Percentiles rank a stretch among this genome's conserved stretches.
phyloP scores from a whole-genome alignment of 2,329 filamentous ascomycete species.

The Sphaceloma murrayae region DNA sequence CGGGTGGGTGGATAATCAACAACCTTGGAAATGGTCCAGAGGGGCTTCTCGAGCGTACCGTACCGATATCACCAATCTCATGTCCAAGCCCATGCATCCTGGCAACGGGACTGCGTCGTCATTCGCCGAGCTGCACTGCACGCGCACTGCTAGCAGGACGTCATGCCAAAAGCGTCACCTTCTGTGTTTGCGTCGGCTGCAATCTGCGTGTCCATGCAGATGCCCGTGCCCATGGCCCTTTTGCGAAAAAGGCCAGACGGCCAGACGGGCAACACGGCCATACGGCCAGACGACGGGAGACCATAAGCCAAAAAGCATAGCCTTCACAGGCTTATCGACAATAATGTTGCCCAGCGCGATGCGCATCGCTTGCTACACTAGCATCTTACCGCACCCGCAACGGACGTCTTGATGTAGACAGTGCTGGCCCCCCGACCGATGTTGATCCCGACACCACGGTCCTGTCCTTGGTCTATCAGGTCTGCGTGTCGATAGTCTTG shows the following conservation, averaged over 20 bases:
- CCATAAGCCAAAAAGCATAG: slow-evolving; percentile 14
- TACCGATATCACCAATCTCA: too few species aligned
- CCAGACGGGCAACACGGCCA: too few species aligned
- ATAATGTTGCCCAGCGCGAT: slow-evolving; percentile 12
- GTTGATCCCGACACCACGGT: slow-evolving; percentile 7
- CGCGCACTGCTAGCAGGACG: too few species aligned
- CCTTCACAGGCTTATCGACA: background rate
- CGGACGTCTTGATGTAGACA: slow-evolving; percentile 1
- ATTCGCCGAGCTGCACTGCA: slow-evolving; percentile 6
- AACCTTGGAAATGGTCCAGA: slow-evolving; percentile 5
- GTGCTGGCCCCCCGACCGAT: too few species aligned
- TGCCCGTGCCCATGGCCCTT: too few species aligned
- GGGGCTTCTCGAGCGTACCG: background rate
- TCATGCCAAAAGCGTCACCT: too few species aligned
- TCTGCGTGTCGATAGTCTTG: background rate
- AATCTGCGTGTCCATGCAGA: slow-evolving; percentile 1
- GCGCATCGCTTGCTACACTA: background rate
- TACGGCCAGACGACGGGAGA: too few species aligned
- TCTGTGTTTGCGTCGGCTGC: slow-evolving; percentile 10
- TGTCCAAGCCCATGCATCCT: background rate
- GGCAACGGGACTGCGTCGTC: background rate
- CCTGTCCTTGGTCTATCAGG: background rate
- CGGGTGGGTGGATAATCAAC: slow-evolving; percentile 1
- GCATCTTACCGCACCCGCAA: too few species aligned
- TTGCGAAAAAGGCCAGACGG: too few species aligned